Base-by-base conservation (phyloP, 1,284 basidiomycete genomes). In the Melampsora americana region DNA sequence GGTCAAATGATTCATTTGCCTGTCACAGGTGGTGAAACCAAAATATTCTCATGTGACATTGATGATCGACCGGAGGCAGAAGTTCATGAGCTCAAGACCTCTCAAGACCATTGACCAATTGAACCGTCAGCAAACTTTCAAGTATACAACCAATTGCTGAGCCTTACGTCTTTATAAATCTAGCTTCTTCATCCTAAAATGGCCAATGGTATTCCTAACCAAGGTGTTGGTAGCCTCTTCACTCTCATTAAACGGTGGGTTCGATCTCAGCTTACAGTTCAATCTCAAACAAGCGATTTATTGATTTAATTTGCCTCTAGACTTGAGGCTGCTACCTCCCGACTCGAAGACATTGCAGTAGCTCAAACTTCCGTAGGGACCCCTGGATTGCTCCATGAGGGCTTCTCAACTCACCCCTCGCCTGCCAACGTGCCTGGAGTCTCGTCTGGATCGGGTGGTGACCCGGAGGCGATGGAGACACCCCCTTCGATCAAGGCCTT, bases 311-410 rank as follows among this genome's bases (percentile, higher is more conserved):
- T 32, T 80, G 26, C 16, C 23, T 20, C 32, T 72, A 92, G 92
- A 78, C 87, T 93, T 70, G 91, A 95, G 86, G 95, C 96, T 62
- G 93, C 93, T 2, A 95, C 94, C 9, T 93, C 92, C 68, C 89
- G 95, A 70, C 88, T 99, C 35, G 95, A 99, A 84, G 95, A 99
- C 82, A 87, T 97, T 77, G 91, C 90, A 70, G 83, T 86, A 77
- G 85, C 85, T 60, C 84, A 85, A 68, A 83, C 53, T 65, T 82
- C 61, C 80, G 83, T 76, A 80, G 77, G 74, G 4, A 77, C 73
- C 2, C 61, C 67, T n/a, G 70, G 66, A 44, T 60, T 68, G 59
- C 48, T 67, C 16, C 35, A 5, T 66, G 73, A 68, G 69, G 77
- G 65, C 77, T 73, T 16, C 72, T 78, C 59, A 46, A 69, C 56